Evolutionary conservation across 2,329 filamentous ascomycete genomes (phyloP).

Genomic region (Amauroascus verrucosus): DNA sequence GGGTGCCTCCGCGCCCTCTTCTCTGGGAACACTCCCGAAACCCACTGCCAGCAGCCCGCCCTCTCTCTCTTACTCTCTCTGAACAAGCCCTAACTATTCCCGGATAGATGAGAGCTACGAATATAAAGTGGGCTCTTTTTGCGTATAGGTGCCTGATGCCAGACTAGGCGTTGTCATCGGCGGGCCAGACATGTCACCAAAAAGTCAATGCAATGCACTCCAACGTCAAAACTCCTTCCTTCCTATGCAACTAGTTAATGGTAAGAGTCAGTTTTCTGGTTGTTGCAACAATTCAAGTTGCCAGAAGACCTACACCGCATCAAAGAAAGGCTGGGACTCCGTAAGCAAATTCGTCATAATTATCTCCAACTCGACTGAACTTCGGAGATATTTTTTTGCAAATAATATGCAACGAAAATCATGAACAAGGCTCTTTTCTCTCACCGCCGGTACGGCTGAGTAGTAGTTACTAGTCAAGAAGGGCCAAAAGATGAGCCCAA

Average conservation of each 20-base stretch:
- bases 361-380: not conserved
- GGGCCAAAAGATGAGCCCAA: too few relatives aligned
- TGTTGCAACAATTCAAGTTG: too few relatives aligned
- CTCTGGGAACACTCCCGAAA: not conserved
- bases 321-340: too few relatives aligned
- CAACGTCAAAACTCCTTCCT: too few relatives aligned
- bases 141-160: not conserved
- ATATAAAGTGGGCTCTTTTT: not conserved
- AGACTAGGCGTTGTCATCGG: not conserved
- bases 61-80: not conserved
- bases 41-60: not conserved
- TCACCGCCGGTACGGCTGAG: constrained; percentile 6
- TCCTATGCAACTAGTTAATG: too few relatives aligned
- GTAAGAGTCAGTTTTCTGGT: too few relatives aligned
- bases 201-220: too few relatives aligned
- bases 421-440: not conserved
- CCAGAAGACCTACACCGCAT: too few relatives aligned
- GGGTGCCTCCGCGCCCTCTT: not conserved
- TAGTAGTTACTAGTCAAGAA: too few relatives aligned
- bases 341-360: too few relatives aligned
- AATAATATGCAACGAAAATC: not conserved
- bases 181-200: too few relatives aligned
- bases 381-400: not conserved
- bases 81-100: not conserved
- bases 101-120: not conserved